Evolutionary conservation across 2,329 filamentous ascomycete genomes (phyloP).

Genomic region (Trichoderma cornu-damae): DNA sequence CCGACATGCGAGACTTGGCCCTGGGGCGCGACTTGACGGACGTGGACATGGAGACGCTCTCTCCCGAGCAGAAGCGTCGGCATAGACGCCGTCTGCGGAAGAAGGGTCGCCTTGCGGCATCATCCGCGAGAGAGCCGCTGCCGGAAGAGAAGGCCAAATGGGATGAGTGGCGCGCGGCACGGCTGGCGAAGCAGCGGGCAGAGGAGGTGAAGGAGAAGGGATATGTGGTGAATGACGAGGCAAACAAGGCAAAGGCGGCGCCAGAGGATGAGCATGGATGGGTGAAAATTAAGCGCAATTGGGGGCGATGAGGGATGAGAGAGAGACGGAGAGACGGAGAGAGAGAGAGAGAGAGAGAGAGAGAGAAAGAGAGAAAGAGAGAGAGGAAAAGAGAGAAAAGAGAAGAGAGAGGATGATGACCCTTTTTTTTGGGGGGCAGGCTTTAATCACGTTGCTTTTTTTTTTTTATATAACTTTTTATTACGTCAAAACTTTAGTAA

Average conservation of each 20-base stretch:
- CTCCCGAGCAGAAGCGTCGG: conserved; percentile 43
- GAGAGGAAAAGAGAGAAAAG: no score
- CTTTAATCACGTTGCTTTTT: not conserved
- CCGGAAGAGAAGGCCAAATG: conserved; percentile 41
- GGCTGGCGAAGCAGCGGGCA: conserved; percentile 38
- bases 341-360: no score
- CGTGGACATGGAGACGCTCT: conserved; percentile 40
- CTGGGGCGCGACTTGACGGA: conserved; percentile 42
- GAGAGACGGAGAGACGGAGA: no score
- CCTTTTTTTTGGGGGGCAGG: not conserved
- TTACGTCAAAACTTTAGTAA: not conserved
- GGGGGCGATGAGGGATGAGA: conserved; percentile 10
- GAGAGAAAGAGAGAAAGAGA: no score
- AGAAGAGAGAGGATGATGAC: no score
- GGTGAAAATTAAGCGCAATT: conserved; percentile 28
- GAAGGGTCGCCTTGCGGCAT: conserved; percentile 38
- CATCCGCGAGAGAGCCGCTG: conserved; percentile 33
- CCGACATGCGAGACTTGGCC: conserved; percentile 44
- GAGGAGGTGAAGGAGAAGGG: conserved; percentile 38
- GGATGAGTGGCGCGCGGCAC: conserved; percentile 41
- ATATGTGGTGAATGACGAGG: conserved; percentile 33
- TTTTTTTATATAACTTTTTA: not conserved
- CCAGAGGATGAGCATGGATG: conserved; percentile 23
- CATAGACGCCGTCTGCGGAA: conserved; percentile 48
- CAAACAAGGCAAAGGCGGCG: conserved; percentile 31